Evolutionary conservation across 1,139 yeast genomes (phyloP).

Genomic region (Williopsis jadinii): DNA sequence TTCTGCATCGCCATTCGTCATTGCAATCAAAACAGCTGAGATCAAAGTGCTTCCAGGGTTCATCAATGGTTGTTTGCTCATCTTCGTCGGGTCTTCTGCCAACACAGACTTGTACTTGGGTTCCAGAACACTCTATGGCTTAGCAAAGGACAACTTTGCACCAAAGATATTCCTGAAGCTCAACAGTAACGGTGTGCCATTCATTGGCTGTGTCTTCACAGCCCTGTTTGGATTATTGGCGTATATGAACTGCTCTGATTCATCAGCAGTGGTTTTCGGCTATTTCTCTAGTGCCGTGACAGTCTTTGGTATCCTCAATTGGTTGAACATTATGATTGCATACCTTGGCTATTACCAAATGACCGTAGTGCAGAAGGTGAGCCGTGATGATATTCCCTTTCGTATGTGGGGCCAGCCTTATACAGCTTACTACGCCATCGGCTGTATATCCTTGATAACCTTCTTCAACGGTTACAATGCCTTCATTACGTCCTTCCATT

Average conservation of each 20-base stretch:
- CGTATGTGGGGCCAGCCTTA: conserved; percentile 62
- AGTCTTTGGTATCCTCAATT: conserved; percentile 61
- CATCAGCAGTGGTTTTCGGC: conserved; percentile 49
- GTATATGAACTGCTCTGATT: conserved; percentile 51
- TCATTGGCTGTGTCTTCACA: conserved; percentile 38
- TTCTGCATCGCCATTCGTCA: conserved; percentile 80
- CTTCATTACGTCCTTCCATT: conserved; percentile 49
- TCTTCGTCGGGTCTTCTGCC: conserved; percentile 66
- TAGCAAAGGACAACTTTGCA: conserved; percentile 57
- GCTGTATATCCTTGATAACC: conserved; percentile 49
- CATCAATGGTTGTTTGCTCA: conserved; percentile 59
- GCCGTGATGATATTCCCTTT: conserved; percentile 42
- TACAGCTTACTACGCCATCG: conserved; percentile 51
- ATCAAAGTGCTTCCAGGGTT: conserved; percentile 57
- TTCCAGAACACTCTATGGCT: conserved; percentile 59
- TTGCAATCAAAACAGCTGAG: conserved; percentile 55
- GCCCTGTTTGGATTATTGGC: conserved; percentile 48
- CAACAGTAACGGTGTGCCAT: conserved; percentile 62
- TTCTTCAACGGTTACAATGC: conserved; percentile 70
- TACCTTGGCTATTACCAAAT: conserved; percentile 62
- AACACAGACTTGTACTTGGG: conserved; percentile 70
- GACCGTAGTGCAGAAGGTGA: conserved; percentile 56
- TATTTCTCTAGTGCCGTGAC: conserved; percentile 69
- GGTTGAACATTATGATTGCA: conserved; percentile 58
- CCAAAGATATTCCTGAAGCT: conserved; percentile 53